Percentiles rank a stretch among this genome's conserved stretches.
Evolutionary conservation across 441 rosid species (phyloP).

Genomic region (Erodium moschatum): DNA sequence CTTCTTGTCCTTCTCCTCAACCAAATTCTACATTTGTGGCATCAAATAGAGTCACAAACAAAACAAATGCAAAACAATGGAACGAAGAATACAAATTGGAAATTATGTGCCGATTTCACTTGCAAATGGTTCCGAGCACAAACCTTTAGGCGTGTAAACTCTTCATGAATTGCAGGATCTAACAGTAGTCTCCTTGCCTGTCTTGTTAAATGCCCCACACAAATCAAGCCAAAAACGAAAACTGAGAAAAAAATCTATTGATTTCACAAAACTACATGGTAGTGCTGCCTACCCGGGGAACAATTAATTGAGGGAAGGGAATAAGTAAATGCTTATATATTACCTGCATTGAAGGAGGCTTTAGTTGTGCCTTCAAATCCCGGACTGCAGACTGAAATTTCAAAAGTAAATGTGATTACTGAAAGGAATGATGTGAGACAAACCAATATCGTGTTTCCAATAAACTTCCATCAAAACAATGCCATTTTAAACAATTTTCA

Average conservation of each 20-base stretch:
- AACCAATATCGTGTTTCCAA: background rate
- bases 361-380: conserved; percentile 85
- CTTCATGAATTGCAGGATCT: conserved; percentile 97
- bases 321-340: background rate
- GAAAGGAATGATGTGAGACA: conserved; percentile 13
- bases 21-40: conserved; percentile 53
- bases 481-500: background rate
- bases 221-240: background rate
- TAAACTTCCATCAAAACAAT: no score
- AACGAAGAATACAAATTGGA: background rate
- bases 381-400: conserved; percentile 80
- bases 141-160: conserved; percentile 84
- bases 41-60: conserved; percentile 14
- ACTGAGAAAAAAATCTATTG: background rate
- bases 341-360: conserved; percentile 99
- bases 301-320: background rate
- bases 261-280: background rate
- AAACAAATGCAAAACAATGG: background rate
- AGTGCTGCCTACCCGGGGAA: background rate
- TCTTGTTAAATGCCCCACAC: conserved; percentile 25
- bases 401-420: conserved; percentile 20
- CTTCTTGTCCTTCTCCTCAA: conserved; percentile 90
- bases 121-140: conserved; percentile 13
- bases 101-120: no score
- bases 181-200: conserved; percentile 84